Evolutionary conservation across 2,329 filamentous ascomycete species (phyloP).

Genomic region (Sarocladium oryzae): DNA sequence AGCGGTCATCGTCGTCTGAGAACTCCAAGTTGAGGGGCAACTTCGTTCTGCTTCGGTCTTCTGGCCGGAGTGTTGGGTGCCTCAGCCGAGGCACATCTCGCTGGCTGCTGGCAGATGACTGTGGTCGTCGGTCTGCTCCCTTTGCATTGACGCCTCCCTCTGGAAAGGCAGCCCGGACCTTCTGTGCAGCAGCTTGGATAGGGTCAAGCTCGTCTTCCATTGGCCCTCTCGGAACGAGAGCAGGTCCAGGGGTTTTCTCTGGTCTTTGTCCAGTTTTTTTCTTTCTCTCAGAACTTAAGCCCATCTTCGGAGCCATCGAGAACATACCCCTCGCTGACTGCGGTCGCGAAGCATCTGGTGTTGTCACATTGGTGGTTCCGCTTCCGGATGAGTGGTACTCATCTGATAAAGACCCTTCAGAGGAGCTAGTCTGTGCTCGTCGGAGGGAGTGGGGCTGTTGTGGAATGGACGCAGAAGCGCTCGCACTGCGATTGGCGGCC

Average conservation of each 20-base stretch:
- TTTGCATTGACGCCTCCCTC: constrained; percentile 16
- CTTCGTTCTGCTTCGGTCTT: constrained; percentile 17
- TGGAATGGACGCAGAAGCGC: constrained; percentile 1
- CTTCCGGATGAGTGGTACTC: constrained; percentile 28
- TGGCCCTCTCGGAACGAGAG: background rate
- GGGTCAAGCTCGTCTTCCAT: constrained; percentile 19
- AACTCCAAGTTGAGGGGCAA: background rate
- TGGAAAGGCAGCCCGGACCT: constrained; percentile 25
- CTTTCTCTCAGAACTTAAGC: background rate
- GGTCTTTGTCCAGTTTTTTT: background rate
- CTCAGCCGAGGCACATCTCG: constrained; percentile 22
- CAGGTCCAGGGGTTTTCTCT: background rate
- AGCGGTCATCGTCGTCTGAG: background rate
- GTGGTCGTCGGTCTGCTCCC: constrained; percentile 11
- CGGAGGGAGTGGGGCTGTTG: constrained; percentile 4
- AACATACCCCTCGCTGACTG: constrained; percentile 31
- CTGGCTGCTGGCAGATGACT: constrained; percentile 14
- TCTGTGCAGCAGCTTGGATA: constrained; percentile 24
- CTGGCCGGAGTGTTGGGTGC: constrained; percentile 30
- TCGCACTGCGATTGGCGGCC: background rate
- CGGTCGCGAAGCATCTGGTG: constrained; percentile 33
- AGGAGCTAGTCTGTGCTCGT: constrained; percentile 21
- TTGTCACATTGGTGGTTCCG: constrained; percentile 30
- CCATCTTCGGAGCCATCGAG: constrained; percentile 8
- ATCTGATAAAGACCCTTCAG: constrained; percentile 32